phyloP scores from a whole-genome alignment of 495 filamentous ascomycete genomes.

The Lophiotrema nucula region DNA sequence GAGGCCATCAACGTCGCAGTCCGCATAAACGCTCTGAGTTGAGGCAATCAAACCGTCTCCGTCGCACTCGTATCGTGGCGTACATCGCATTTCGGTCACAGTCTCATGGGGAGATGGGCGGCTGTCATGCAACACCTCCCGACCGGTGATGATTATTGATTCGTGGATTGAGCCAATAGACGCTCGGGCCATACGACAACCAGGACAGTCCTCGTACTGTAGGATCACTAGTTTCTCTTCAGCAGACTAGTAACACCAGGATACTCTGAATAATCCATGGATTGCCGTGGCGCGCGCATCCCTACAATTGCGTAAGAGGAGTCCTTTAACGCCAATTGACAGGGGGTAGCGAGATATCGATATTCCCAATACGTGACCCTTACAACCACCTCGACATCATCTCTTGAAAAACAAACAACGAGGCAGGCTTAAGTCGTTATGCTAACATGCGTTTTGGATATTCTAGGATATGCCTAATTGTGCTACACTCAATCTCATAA shows the following conservation, averaged over 20 bases:
- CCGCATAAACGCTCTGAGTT: not conserved
- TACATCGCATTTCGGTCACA: not conserved
- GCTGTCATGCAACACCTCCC: not conserved
- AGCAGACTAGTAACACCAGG: too few relatives aligned
- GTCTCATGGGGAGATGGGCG: not conserved
- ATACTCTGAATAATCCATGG: too few relatives aligned
- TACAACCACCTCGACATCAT: not conserved
- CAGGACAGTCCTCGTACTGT: constrained; percentile 2
- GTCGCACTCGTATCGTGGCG: not conserved
- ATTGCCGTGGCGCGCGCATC: not conserved
- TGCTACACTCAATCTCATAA: too few relatives aligned
- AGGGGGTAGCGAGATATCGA: not conserved
- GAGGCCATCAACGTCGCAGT: too few relatives aligned
- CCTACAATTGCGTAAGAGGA: not conserved
- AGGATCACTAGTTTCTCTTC: not conserved
- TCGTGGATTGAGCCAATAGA: constrained; percentile 1
- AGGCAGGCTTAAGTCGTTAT: too few relatives aligned
- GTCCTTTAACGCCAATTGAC: not conserved
- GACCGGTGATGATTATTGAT: not conserved
- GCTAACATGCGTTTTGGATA: too few relatives aligned
- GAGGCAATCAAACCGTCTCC: not conserved
- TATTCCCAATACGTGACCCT: not conserved
- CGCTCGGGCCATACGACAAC: not conserved
- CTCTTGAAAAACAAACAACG: too few relatives aligned
- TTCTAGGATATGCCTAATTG: too few relatives aligned